A percentile compares a stretch with the other conserved stretches of the same genome.
Evolutionary conservation across 148 eudicot genomes (phyloP).

Genomic region (Rhododendron simsii): DNA sequence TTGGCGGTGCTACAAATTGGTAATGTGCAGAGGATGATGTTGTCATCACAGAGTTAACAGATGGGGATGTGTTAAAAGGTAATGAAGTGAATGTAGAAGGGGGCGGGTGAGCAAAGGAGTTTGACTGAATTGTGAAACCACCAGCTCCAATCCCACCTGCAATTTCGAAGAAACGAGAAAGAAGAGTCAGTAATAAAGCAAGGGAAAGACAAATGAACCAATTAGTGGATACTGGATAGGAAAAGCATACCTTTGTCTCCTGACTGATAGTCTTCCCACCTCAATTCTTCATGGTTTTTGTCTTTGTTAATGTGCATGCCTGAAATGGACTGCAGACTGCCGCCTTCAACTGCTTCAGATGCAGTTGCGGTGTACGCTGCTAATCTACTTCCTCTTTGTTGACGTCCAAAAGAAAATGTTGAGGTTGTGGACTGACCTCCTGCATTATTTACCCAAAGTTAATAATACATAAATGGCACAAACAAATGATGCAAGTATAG

Average conservation of each 20-base stretch:
- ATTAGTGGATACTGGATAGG: not conserved
- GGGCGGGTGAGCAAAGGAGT: not conserved
- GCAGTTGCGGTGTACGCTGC: constrained; percentile 14
- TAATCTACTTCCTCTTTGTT: constrained; percentile 23
- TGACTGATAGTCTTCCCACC: constrained; percentile 26
- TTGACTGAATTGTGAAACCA: constrained; percentile 1
- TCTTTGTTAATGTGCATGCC: constrained; percentile 19
- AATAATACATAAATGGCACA: not conserved
- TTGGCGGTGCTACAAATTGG: not conserved
- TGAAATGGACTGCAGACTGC: constrained; percentile 10
- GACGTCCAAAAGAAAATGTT: not conserved
- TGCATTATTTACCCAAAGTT: not conserved
- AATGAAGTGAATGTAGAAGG: not conserved
- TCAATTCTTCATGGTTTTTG: constrained; percentile 20
- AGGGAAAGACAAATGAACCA: not conserved
- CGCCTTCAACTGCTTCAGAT: not conserved
- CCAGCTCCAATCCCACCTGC: constrained; percentile 11
- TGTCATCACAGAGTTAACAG: not conserved
- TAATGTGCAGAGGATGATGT: constrained; percentile 4
- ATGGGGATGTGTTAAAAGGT: not conserved
- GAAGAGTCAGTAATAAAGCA: not conserved
- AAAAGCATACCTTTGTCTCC: constrained; percentile 32
- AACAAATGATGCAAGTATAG: not conserved
- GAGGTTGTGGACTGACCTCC: constrained; percentile 8
- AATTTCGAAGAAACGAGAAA: not conserved